Conservation (phyloP, 495 filamentous ascomycete species). For the Aspergillus diversus region DNA sequence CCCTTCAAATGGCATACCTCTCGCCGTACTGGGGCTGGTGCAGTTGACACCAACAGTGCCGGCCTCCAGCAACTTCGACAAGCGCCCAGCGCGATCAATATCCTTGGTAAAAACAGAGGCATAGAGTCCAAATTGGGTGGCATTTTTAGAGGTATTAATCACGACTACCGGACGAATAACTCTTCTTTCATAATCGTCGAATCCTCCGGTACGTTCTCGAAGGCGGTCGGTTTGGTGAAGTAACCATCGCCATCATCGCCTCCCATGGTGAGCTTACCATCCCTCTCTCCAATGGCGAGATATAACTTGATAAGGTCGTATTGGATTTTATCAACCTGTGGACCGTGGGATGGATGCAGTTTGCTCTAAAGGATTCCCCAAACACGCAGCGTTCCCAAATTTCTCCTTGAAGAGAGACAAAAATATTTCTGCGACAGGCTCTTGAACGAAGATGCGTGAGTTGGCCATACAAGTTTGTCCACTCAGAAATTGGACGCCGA, state of each 20-base stretch:
- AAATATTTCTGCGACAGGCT: constrained; percentile 77
- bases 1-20: constrained; percentile 79
- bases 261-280: constrained; percentile 72
- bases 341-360: constrained; percentile 75
- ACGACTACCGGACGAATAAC: constrained; percentile 86
- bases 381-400: constrained; percentile 64
- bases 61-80: constrained; percentile 38
- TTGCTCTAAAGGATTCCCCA: constrained; percentile 77
- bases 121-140: constrained; percentile 82
- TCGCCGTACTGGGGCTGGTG: constrained; percentile 60
- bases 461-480: constrained; percentile 93
- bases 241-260: constrained; percentile 65
- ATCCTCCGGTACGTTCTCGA: constrained; percentile 65
- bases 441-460: constrained; percentile 84
- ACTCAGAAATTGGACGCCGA: constrained; percentile 71
- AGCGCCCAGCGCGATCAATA: constrained; percentile 53
- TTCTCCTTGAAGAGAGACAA: constrained; percentile 69
- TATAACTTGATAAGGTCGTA: constrained; percentile 79
- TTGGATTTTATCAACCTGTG: constrained; percentile 82
- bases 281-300: constrained; percentile 72
- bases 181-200: constrained; percentile 70
- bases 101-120: constrained; percentile 81
- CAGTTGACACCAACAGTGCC: constrained; percentile 89
- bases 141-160: constrained; percentile 77
- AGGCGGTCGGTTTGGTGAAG: constrained; percentile 73